Conservation (phyloP, 2,329 filamentous ascomycete species). For the Trichoderma atroviride region DNA sequence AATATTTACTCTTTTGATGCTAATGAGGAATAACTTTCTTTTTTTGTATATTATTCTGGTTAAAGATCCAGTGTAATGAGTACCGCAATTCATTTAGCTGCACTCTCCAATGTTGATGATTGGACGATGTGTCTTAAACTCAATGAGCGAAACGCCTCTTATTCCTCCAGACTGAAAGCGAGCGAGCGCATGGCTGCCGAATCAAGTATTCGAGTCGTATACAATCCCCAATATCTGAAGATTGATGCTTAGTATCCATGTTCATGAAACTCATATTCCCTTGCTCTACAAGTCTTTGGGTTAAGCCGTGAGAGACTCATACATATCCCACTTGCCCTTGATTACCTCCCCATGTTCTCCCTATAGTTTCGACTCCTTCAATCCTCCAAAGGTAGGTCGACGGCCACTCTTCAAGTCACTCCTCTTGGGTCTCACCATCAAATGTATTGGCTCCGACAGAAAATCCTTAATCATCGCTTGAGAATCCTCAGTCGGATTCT, state of each 20-base stretch:
- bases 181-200: background rate
- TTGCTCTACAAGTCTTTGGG: too few relatives aligned
- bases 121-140: background rate
- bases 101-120: background rate
- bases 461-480: background rate
- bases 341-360: too few relatives aligned
- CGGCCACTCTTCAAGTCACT: background rate
- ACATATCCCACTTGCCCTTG: too few relatives aligned
- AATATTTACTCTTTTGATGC: background rate
- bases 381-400: background rate
- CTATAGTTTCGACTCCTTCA: background rate
- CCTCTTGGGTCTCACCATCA: constrained; percentile 9
- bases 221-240: background rate
- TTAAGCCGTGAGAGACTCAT: background rate
- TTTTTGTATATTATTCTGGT: background rate
- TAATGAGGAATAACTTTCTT: background rate
- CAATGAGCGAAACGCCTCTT: background rate
- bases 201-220: background rate
- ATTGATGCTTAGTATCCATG: too few relatives aligned
- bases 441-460: background rate
- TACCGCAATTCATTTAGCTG: background rate
- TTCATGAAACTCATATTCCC: too few relatives aligned
- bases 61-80: background rate
- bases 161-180: background rate
- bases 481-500: background rate